Conservation (phyloP, 1,139 yeast species). For the Magnusiomyces tetraspermus region DNA sequence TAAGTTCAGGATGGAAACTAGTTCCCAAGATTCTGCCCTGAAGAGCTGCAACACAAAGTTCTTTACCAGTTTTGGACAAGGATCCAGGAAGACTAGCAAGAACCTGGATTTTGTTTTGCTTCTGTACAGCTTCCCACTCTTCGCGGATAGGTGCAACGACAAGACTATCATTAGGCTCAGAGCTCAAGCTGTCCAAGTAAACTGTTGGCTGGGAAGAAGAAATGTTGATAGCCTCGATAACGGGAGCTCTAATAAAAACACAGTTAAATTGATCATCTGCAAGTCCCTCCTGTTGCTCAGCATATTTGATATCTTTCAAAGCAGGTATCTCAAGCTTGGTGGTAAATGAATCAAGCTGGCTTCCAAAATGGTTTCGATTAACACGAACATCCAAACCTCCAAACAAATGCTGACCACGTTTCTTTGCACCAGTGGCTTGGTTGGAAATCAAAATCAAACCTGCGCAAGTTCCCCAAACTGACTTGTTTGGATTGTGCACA, state of each 20-base stretch:
- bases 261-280: constrained; percentile 39
- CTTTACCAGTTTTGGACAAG: constrained; percentile 15
- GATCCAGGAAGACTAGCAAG: constrained; percentile 20
- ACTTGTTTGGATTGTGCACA: constrained; percentile 35
- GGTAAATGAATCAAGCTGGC: constrained; percentile 64
- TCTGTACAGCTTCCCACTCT: constrained; percentile 3
- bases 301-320: constrained; percentile 36
- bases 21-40: constrained; percentile 65
- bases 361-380: constrained; percentile 67
- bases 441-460: constrained; percentile 63
- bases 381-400: constrained; percentile 62
- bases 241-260: constrained; percentile 73
- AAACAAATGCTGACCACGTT: constrained; percentile 48
- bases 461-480: constrained; percentile 85
- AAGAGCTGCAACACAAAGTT: constrained; percentile 54
- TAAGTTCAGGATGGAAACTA: constrained; percentile 73
- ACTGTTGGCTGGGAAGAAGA: constrained; percentile 1
- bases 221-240: constrained; percentile 38
- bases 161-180: not conserved
- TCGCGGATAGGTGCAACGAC: constrained; percentile 15
- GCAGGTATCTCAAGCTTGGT: constrained; percentile 42
- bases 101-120: constrained; percentile 21
- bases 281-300: constrained; percentile 13
- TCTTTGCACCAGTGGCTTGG: constrained; percentile 39
- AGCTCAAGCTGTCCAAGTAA: constrained; percentile 9